A percentile compares a stretch with the other conserved stretches of the same genome.
Evolutionary conservation across 139 green algal genomes (phyloP).

Genomic region (Volvox reticuliferus): DNA sequence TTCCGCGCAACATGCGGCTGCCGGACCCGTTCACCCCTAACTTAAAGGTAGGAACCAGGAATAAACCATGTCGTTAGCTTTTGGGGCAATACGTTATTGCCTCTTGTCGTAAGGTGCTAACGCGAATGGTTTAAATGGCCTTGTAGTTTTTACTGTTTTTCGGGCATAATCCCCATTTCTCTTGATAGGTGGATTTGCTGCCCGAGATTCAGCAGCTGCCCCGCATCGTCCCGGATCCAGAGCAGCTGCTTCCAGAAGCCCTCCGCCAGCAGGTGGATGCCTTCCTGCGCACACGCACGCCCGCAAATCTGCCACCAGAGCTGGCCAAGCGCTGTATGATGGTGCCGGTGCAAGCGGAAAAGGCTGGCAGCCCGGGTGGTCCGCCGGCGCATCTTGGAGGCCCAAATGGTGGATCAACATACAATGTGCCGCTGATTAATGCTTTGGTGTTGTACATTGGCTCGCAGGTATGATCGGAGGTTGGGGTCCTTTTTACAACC

Average conservation of each 20-base stretch:
- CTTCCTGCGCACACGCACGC: conserved; percentile 39
- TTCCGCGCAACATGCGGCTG: conserved; percentile 97
- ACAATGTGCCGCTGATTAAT: conserved; percentile 92
- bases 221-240: conserved; percentile 75
- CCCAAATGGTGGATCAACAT: conserved; percentile 60
- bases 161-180: not conserved
- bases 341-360: conserved; percentile 45
- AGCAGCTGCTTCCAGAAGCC: conserved; percentile 72
- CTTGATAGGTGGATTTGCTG: conserved; percentile 86
- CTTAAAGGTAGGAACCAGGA: conserved; percentile 83
- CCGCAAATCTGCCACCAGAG: conserved; percentile 69
- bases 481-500: too few species aligned
- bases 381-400: not conserved
- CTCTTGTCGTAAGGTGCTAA: not conserved
- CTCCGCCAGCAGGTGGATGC: conserved; percentile 82
- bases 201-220: conserved; percentile 92
- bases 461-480: conserved; percentile 45
- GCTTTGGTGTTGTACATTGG: conserved; percentile 95
- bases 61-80: not conserved
- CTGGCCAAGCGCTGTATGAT: conserved; percentile 74
- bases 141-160: not conserved
- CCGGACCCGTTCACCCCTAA: conserved; percentile 99
- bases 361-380: not conserved
- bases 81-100: not conserved
- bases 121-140: not conserved